Evolutionary conservation across 768 basidiomycete genomes (phyloP).

Genomic region (Suillus brevipes): DNA sequence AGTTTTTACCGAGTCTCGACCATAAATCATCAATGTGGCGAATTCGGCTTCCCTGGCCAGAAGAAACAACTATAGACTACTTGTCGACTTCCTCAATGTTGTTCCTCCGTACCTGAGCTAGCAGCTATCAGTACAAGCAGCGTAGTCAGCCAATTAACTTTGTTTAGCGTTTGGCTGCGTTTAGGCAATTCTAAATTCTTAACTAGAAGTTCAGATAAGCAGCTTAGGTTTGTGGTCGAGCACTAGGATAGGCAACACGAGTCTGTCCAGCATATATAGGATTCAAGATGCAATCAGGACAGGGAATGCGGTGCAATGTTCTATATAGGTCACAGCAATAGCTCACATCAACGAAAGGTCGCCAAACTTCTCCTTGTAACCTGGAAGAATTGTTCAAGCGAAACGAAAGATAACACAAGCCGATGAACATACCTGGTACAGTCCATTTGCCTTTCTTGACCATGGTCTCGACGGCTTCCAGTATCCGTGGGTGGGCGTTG

Average conservation of each 20-base stretch:
- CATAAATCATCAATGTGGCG: too few relatives aligned
- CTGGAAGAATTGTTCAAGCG: slow-evolving; percentile 35
- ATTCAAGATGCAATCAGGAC: background rate
- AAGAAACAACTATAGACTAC: background rate
- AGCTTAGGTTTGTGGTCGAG: background rate
- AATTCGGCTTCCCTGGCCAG: background rate
- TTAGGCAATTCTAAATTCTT: background rate
- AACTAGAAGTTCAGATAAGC: background rate
- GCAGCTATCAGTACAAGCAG: background rate
- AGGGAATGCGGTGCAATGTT: background rate
- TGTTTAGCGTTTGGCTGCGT: background rate
- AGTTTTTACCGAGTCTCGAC: background rate
- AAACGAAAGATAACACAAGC: background rate
- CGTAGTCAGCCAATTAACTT: background rate
- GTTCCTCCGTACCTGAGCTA: background rate
- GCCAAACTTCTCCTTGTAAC: slow-evolving; percentile 96
- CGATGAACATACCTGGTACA: slow-evolving; percentile 73
- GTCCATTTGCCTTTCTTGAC: slow-evolving; percentile 98
- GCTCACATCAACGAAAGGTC: slow-evolving; percentile 88
- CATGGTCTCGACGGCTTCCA: slow-evolving; percentile 91
- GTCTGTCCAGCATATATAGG: background rate
- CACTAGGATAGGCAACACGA: background rate
- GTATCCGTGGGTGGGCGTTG: slow-evolving; percentile 89
- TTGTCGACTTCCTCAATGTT: background rate
- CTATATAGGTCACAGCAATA: slow-evolving; percentile 21